Evolutionary conservation across 805 yeast species (phyloP).

Genomic region (Danielia oregonensis): DNA sequence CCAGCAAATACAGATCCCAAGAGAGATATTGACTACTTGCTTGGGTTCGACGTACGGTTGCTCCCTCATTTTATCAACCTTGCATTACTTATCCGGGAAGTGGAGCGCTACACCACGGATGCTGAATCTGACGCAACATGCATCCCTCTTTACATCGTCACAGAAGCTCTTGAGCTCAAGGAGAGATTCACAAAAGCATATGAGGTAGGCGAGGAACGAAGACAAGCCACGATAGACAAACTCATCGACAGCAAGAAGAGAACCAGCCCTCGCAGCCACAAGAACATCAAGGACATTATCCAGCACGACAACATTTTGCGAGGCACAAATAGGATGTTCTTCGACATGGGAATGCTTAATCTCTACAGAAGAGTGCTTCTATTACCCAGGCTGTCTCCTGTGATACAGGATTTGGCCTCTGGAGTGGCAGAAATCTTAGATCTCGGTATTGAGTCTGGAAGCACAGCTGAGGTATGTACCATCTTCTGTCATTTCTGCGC

Average conservation of each 20-base stretch:
- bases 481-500: conserved; percentile 54
- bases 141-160: conserved; percentile 22
- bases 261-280: conserved; percentile 1
- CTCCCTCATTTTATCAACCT: conserved; percentile 56
- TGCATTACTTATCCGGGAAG: conserved; percentile 28
- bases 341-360: conserved; percentile 52
- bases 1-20: conserved; percentile 18
- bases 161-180: conserved; percentile 36
- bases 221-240: conserved; percentile 11
- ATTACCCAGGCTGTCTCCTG: conserved; percentile 41
- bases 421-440: conserved; percentile 36
- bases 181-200: conserved; percentile 9
- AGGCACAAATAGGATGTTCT: conserved; percentile 51
- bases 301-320: conserved; percentile 33
- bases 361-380: conserved; percentile 52
- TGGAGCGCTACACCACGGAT: conserved; percentile 17
- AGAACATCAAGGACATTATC: conserved; percentile 18
- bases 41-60: conserved; percentile 64
- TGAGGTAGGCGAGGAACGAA: conserved; percentile 12
- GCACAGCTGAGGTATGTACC: conserved; percentile 54
- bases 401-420: conserved; percentile 46
- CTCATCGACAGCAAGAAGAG: conserved; percentile 9
- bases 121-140: conserved; percentile 10
- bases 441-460: conserved; percentile 38
- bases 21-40: conserved; percentile 53